Evolutionary conservation across 805 yeast species (phyloP).

Genomic region (Yarrowia porcina): DNA sequence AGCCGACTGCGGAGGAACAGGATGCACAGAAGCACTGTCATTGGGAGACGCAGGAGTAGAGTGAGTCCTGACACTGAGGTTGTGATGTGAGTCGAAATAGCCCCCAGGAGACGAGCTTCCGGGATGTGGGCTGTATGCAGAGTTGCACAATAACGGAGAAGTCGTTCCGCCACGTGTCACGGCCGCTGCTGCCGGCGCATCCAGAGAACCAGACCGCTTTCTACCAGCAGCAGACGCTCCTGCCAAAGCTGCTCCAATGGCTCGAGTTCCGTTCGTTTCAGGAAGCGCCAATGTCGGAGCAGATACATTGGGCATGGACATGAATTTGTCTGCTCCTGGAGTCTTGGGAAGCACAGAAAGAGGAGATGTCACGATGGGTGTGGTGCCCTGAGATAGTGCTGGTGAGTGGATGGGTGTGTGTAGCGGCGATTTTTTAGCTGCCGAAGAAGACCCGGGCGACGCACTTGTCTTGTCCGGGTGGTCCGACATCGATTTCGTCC

Average conservation of each 20-base stretch:
- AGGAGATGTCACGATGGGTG: background rate
- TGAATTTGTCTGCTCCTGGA: background rate
- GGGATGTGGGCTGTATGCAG: background rate
- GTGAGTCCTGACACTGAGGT: background rate
- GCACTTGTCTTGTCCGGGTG: background rate
- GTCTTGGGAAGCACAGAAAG: background rate
- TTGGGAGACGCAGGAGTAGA: conserved; percentile 13
- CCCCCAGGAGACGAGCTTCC: background rate
- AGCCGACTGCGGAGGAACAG: background rate
- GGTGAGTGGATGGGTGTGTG: conserved; percentile 15
- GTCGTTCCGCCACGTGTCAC: background rate
- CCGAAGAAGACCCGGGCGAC: background rate
- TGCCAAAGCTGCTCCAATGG: conserved; percentile 11
- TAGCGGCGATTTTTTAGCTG: background rate
- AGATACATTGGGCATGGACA: conserved; percentile 14
- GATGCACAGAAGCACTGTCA: background rate
- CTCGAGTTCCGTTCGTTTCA: background rate
- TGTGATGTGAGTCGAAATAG: background rate
- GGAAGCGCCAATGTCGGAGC: conserved; percentile 1
- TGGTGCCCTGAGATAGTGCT: background rate
- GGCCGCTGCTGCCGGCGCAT: background rate
- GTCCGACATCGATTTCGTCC: background rate
- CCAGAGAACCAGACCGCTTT: conserved; percentile 10
- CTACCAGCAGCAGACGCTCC: background rate
- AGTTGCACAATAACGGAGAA: conserved; percentile 9